Base-by-base conservation (phyloP, 1,284 basidiomycete genomes). In the Heterobasidion parviporum region DNA sequence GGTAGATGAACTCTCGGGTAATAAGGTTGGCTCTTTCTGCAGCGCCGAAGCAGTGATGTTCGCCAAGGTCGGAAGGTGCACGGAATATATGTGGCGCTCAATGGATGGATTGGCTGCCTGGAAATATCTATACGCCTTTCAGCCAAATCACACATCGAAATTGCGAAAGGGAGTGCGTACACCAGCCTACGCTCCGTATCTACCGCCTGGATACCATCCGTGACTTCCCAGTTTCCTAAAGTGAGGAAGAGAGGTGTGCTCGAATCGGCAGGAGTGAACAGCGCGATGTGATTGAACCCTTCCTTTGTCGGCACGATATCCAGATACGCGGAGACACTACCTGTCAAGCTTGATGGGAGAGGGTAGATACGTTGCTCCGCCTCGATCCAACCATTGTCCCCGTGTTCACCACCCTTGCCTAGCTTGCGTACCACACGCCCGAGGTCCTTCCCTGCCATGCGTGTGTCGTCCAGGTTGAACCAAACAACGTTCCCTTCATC, bases 371-470 rank as follows among this genome's bases (percentile, higher is more conserved):
- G 75, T 73, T 89, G 87, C 10, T 69, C 86, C 56, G 76, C 69
- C 49, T 97, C 91, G 62, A 98, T 93, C 95, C 96, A 98, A 0
- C 96, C 96, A 46, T 85, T 82, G 65, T 96, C 94, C 0, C 85
- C 87, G 65, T 94, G 80, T 65, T 94, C 92, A 5, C 92, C 92
- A 15, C 83, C 71, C 66, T 82, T 83, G 12, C 94, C 93, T 16
- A 92, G 74, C 60, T 76, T 86, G 56, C 91, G 77, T 12, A 92
- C 89, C 12, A 89, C 81, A 53, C 66, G 72, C 10, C 84, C 94
- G 32, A 61, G 67, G 50, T 55, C 64, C 33, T 59, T 69, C 52
- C 51, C 60, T 53, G 67, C 62, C 7, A 58, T 63, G 18, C 59
- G 55, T 54, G 62, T 61, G 16, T 64, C 67, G 44, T 67, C 70